phyloP scores from a whole-genome alignment of 345 rosid species.

The Populus pruinosa region DNA sequence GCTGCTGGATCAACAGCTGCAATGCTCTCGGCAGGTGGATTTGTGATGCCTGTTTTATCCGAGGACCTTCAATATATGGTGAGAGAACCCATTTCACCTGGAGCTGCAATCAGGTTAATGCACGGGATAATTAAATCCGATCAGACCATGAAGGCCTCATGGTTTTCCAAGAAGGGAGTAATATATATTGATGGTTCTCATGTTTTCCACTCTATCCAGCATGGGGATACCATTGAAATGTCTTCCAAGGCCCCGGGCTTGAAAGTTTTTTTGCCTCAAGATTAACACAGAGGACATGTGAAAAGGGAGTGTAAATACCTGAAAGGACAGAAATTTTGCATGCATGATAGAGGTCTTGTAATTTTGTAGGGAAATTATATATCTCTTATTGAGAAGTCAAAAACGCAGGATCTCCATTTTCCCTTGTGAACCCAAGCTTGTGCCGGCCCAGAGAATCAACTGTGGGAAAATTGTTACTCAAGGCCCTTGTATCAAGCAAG shows the following conservation, averaged over 20 bases:
- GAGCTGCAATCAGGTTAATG: slow-evolving; percentile 40
- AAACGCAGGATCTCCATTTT: no score
- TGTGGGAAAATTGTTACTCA: no score
- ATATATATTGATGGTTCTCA: slow-evolving; percentile 80
- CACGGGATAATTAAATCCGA: slow-evolving; percentile 55
- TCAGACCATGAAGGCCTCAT: slow-evolving; percentile 51
- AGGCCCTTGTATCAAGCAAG: no score
- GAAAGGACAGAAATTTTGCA: neutral
- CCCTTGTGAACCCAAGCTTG: no score
- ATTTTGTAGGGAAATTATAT: no score
- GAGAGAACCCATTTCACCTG: slow-evolving; percentile 75
- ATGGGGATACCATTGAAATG: slow-evolving; percentile 57
- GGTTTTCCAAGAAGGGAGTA: slow-evolving; percentile 63
- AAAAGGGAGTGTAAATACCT: neutral
- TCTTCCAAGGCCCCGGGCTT: slow-evolving; percentile 64
- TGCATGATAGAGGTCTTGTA: no score
- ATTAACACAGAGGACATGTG: neutral
- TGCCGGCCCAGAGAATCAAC: no score
- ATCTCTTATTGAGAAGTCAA: no score
- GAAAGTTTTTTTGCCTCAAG: slow-evolving; percentile 55
- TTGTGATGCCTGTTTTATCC: slow-evolving; percentile 63
- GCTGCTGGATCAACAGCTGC: slow-evolving; percentile 93
- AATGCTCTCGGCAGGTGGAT: slow-evolving; percentile 90
- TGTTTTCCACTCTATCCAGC: slow-evolving; percentile 40
- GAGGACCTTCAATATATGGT: slow-evolving; percentile 78